Base-by-base conservation (phyloP, 306 rosid genomes). In the Sicyos baderoa region DNA sequence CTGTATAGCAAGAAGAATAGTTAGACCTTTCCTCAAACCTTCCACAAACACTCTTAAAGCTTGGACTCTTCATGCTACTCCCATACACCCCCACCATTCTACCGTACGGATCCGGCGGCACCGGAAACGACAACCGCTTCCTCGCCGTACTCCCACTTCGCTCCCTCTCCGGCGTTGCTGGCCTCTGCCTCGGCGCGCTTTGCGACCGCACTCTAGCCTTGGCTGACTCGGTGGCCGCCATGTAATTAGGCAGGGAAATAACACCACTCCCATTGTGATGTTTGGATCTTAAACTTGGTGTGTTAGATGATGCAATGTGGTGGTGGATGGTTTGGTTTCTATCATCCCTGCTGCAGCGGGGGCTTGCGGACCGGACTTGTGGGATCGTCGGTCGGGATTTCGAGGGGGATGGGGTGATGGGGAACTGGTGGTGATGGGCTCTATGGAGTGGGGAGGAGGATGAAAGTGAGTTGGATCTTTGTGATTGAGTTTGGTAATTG, bases 161-260 rank as follows among this genome's bases (percentile, higher is more conserved):
- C 25, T 94, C 99, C 77, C 88, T 83, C 82, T 93, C 99, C 0
- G 96, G 99, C 0, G 99, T 93, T 0, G 82, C 75, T 0, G 97
- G 95, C 80, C 99, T 84, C 79, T 94, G 99, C 79, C 97, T 81
- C 0, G 99, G 99, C 0, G 99, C 97, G 14, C 99, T 94, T 51
- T 86, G 99, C 1, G 99, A 94, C 6, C 99, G 86, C 8, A 85
- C 80, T 3, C 99, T 79, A 10, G 97, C 96, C 82, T 90, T 90
- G 1, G 99, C 96, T 9, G 97, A 94, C 87, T 90, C 99, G 0
- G 99, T 94, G 9, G 97, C 97, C 0, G 97, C 95, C 99, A 94
- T 94, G 85, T 94, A 94, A 76, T 94, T 88, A 72, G 99, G 99
- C 83, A 94, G 61, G 69, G 68, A 22, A 25, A 32, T 27, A 21